Conservation (phyloP, 2,329 filamentous ascomycete genomes). For the Colletotrichum navitas region DNA sequence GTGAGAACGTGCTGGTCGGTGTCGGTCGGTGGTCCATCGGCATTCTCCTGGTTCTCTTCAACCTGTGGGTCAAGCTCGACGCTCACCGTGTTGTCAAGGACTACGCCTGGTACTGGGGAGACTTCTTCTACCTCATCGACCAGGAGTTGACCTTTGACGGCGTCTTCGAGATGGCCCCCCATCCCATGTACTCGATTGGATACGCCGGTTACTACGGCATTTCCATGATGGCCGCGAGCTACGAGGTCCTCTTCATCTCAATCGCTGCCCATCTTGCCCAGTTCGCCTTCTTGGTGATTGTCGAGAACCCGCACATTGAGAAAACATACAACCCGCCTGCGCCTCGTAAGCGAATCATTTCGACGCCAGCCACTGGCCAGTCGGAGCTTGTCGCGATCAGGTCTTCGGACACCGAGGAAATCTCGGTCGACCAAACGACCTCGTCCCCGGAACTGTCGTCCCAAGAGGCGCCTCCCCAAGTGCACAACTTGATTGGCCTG, state of each 20-base stretch:
- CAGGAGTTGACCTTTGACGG: constrained; percentile 98
- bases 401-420: constrained; percentile 39
- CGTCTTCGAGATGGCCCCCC: constrained; percentile 98
- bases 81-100: constrained; percentile 98
- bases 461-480: constrained; percentile 70
- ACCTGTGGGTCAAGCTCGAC: constrained; percentile 98
- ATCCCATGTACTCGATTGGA: constrained; percentile 98
- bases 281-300: constrained; percentile 89
- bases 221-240: constrained; percentile 97
- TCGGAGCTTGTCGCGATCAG: constrained; percentile 32
- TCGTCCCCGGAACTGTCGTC: constrained; percentile 62
- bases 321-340: constrained; percentile 95
- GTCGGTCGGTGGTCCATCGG: constrained; percentile 83
- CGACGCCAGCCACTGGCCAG: constrained; percentile 47
- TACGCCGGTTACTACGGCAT: constrained; percentile 99
- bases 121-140: constrained; percentile 99
- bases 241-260: constrained; percentile 96
- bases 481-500: constrained; percentile 87
- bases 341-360: constrained; percentile 70
- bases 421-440: constrained; percentile 42
- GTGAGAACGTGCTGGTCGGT: constrained; percentile 78
- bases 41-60: constrained; percentile 86
- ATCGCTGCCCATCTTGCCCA: constrained; percentile 94
- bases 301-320: constrained; percentile 98
- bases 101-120: constrained; percentile 99